Conservation (phyloP, 1,284 basidiomycete species). For the Tranzscheliella williamsii region DNA sequence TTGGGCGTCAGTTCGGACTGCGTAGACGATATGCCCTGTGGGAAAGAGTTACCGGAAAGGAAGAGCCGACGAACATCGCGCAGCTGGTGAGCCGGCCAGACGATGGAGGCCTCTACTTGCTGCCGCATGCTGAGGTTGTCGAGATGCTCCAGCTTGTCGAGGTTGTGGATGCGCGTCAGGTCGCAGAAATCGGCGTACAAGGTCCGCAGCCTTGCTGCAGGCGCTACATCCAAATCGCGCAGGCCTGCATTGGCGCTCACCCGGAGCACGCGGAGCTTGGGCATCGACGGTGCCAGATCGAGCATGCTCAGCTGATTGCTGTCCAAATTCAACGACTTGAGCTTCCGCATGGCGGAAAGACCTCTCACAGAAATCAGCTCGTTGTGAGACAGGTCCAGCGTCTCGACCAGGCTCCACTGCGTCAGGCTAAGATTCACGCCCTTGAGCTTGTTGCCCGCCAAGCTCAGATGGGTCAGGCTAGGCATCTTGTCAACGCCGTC, state of each 20-base stretch:
- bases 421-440: slow-evolving; percentile 66
- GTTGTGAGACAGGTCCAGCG: slow-evolving; percentile 81
- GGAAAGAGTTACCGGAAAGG: slow-evolving; percentile 75
- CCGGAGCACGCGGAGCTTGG: slow-evolving; percentile 72
- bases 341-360: slow-evolving; percentile 36
- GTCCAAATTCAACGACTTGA: slow-evolving; percentile 82
- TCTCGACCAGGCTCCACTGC: slow-evolving; percentile 67
- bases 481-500: slow-evolving; percentile 72
- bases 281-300: slow-evolving; percentile 42
- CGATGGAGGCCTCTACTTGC: slow-evolving; percentile 71
- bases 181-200: slow-evolving; percentile 89
- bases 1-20: too few relatives aligned
- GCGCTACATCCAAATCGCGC: slow-evolving; percentile 70
- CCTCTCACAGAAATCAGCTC: slow-evolving; percentile 63
- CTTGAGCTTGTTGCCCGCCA: slow-evolving; percentile 75
- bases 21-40: slow-evolving; percentile 14
- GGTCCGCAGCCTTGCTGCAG: slow-evolving; percentile 77
- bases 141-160: slow-evolving; percentile 70
- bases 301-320: slow-evolving; percentile 73
- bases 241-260: slow-evolving; percentile 78
- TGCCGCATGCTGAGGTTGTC: slow-evolving; percentile 90
- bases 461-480: slow-evolving; percentile 75
- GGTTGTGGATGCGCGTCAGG: slow-evolving; percentile 65
- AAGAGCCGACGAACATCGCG: slow-evolving; percentile 90
- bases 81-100: slow-evolving; percentile 71